Evolutionary conservation across 768 basidiomycete species (phyloP).

Genomic region (Hemileccinum impolitum): DNA sequence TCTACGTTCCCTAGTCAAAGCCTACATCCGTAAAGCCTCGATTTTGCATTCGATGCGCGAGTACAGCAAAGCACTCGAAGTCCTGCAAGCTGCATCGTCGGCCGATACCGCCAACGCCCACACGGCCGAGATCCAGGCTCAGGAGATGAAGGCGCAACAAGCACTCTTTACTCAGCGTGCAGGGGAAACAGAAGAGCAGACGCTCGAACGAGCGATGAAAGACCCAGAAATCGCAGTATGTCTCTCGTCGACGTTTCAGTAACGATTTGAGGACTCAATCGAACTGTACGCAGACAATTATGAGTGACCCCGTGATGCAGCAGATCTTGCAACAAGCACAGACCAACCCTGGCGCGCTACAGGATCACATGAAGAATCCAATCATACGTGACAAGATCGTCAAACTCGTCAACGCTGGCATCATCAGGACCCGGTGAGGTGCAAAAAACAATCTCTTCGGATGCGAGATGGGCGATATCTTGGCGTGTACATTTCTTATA

Average conservation of each 20-base stretch:
- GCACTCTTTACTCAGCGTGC: conserved; percentile 77
- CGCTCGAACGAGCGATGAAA: conserved; percentile 89
- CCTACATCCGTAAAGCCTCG: conserved; percentile 88
- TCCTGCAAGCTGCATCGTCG: conserved; percentile 70
- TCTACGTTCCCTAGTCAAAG: conserved; percentile 57
- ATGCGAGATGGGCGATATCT: conserved; percentile 12
- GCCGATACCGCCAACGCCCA: conserved; percentile 83
- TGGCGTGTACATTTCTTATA: conserved; percentile 20
- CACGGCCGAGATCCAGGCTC: conserved; percentile 74
- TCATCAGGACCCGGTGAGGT: conserved; percentile 79
- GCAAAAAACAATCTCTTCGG: conserved; percentile 4
- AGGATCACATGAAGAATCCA: conserved; percentile 96
- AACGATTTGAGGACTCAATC: conserved; percentile 6
- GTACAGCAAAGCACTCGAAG: conserved; percentile 81
- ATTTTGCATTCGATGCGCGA: conserved; percentile 91
- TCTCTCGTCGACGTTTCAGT: conserved; percentile 10
- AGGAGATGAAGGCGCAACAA: conserved; percentile 76
- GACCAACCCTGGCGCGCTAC: conserved; percentile 78
- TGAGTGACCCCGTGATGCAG: conserved; percentile 92
- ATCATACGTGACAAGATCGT: conserved; percentile 75
- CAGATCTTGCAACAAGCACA: conserved; percentile 94
- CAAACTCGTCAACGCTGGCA: conserved; percentile 89
- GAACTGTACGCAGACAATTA: conserved; percentile 56
- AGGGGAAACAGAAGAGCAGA: conserved; percentile 89
- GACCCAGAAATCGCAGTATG: conserved; percentile 93